Evolutionary conservation across 805 yeast genomes (phyloP).

Genomic region (Millerozyma miso): DNA sequence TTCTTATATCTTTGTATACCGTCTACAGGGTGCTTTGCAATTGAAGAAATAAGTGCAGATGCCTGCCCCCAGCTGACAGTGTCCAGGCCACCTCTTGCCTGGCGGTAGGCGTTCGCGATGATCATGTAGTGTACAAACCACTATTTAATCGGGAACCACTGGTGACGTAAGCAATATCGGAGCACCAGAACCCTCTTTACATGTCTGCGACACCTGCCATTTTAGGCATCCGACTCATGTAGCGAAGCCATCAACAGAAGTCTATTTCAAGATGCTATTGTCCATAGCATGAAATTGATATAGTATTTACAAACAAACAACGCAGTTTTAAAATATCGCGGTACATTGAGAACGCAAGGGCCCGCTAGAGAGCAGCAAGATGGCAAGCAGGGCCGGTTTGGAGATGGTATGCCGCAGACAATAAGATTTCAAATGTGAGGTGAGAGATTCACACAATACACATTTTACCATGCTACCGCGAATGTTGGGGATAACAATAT

Average conservation of each 20-base stretch:
- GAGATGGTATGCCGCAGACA: neutral
- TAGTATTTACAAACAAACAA: neutral
- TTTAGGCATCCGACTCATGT: neutral
- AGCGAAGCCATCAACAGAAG: neutral
- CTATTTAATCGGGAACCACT: too few species aligned
- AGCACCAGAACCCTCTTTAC: too few species aligned
- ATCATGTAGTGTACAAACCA: too few species aligned
- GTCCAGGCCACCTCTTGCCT: too few species aligned
- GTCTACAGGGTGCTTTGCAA: too few species aligned
- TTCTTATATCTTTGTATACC: too few species aligned
- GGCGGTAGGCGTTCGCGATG: too few species aligned
- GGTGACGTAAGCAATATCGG: too few species aligned
- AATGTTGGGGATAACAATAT: neutral
- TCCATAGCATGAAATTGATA: neutral
- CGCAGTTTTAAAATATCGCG: neutral
- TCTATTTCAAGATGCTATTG: neutral
- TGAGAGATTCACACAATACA: neutral
- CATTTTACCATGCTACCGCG: neutral
- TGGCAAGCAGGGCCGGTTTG: neutral
- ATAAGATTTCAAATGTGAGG: neutral
- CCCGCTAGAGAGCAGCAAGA: neutral
- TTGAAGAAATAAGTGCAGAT: too few species aligned
- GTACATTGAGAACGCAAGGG: neutral
- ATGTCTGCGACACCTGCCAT: neutral
- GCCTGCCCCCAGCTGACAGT: too few species aligned